These are phyloP conservation scores for Phaseolus lunatus DNA, from an alignment of 306 rosid species.

Conservation along the genomic window DNA sequence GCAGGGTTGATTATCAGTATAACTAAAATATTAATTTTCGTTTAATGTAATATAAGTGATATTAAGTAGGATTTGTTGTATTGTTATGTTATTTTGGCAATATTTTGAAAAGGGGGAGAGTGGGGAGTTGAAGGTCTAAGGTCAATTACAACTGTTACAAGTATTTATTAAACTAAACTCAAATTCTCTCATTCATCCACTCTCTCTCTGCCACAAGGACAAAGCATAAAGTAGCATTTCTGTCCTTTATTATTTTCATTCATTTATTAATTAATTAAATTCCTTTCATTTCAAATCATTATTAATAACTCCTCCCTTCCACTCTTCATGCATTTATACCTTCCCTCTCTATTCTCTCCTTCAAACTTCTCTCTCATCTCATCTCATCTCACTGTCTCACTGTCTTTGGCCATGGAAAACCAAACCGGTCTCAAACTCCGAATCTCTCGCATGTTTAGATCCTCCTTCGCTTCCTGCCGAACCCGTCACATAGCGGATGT, in stretches of 20 bases:
- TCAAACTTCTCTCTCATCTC: conserved; percentile 15
- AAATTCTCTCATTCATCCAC: conserved; percentile 40
- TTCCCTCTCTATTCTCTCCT: neutral
- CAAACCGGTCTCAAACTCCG: conserved; percentile 67
- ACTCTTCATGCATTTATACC: conserved; percentile 56
- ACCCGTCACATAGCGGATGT: conserved; percentile 70
- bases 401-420: conserved; percentile 63
- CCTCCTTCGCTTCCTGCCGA: conserved; percentile 83
- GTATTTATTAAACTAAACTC: conserved; percentile 24
- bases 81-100: too few relatives aligned
- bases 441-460: conserved; percentile 84
- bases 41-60: too few relatives aligned
- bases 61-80: too few relatives aligned
- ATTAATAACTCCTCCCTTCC: conserved; percentile 47
- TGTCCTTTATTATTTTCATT: neutral
- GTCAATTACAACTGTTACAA: conserved; percentile 46
- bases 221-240: conserved; percentile 49
- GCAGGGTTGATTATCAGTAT: too few relatives aligned
- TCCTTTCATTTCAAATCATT: neutral
- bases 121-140: neutral
- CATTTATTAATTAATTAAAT: too few relatives aligned
- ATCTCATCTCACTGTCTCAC: conserved; percentile 3
- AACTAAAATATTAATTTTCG: too few relatives aligned
- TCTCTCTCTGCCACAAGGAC: conserved; percentile 40
- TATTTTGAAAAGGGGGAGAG: too few relatives aligned